These are phyloP conservation scores for Grosmannia penicillata DNA, from an alignment of 2,329 filamentous ascomycete species.

Conservation along the genomic window DNA sequence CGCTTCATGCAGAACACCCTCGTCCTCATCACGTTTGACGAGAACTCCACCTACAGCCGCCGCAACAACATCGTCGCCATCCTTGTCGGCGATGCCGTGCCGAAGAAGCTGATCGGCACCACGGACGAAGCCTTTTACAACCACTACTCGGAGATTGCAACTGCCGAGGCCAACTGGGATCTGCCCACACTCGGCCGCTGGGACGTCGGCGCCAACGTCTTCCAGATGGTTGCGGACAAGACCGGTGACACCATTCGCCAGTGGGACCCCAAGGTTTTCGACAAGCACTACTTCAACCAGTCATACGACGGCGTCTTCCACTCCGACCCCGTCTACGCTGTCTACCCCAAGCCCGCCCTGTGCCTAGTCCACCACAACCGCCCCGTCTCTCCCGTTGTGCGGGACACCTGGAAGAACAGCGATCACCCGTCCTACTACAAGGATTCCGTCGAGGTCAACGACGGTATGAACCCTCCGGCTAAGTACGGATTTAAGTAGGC, in stretches of 20 bases:
- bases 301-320: constrained; percentile 18
- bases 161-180: constrained; percentile 54
- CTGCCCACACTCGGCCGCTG: constrained; percentile 55
- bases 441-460: constrained; percentile 14
- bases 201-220: constrained; percentile 61
- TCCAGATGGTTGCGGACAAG: constrained; percentile 40
- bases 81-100: constrained; percentile 61
- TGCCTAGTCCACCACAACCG: constrained; percentile 13
- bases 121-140: constrained; percentile 57
- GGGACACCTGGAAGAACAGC: constrained; percentile 12
- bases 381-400: constrained; percentile 11
- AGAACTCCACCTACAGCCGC: constrained; percentile 53
- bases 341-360: constrained; percentile 16
- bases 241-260: constrained; percentile 36
- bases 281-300: constrained; percentile 12
- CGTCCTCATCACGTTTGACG: constrained; percentile 65
- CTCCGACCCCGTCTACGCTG: constrained; percentile 7
- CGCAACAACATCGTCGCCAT: constrained; percentile 58
- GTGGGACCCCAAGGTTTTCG: constrained; percentile 7
- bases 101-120: constrained; percentile 47
- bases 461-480: constrained; percentile 14
- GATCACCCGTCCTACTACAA: constrained; percentile 14
- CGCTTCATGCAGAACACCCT: constrained; percentile 66
- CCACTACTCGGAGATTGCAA: constrained; percentile 56
- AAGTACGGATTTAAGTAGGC: constrained; percentile 8